Percentiles rank a stretch among this genome's conserved stretches.
Evolutionary conservation across 2,329 filamentous ascomycete genomes (phyloP).

Genomic region (Fusarium nodosum): DNA sequence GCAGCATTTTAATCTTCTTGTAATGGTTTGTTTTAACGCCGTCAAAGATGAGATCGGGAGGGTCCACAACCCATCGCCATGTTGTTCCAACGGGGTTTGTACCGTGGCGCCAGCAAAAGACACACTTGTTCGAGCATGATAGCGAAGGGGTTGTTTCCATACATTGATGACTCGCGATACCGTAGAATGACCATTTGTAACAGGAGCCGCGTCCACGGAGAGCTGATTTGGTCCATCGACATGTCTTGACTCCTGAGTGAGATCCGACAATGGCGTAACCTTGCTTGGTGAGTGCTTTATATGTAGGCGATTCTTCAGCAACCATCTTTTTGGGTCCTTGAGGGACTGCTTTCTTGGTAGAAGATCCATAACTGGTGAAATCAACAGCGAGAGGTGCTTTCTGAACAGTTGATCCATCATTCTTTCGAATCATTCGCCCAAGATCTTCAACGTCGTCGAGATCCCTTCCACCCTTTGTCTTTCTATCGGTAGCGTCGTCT

Average conservation of each 20-base stretch:
- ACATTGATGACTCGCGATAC: slow-evolving; percentile 94
- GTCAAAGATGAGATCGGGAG: slow-evolving; percentile 88
- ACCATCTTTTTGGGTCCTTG: slow-evolving; percentile 89
- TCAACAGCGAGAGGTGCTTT: slow-evolving; percentile 79
- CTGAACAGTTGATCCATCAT: slow-evolving; percentile 50
- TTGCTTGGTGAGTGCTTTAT: slow-evolving; percentile 91
- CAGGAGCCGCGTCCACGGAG: slow-evolving; percentile 93
- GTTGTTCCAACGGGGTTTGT: slow-evolving; percentile 97
- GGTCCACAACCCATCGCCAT: slow-evolving; percentile 96
- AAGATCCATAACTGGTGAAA: slow-evolving; percentile 80
- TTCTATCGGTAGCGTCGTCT: slow-evolving; percentile 58
- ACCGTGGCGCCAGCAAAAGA: slow-evolving; percentile 98
- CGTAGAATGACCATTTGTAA: slow-evolving; percentile 98
- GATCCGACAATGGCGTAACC: slow-evolving; percentile 96
- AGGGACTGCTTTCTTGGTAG: slow-evolving; percentile 59
- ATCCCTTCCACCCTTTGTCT: slow-evolving; percentile 53
- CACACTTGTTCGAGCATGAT: slow-evolving; percentile 97
- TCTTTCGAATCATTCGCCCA: slow-evolving; percentile 71
- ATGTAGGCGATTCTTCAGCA: slow-evolving; percentile 88
- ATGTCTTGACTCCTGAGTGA: slow-evolving; percentile 97
- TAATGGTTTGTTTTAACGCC: slow-evolving; percentile 94
- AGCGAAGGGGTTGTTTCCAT: slow-evolving; percentile 98
- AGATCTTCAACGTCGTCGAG: slow-evolving; percentile 90
- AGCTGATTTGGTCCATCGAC: slow-evolving; percentile 97
- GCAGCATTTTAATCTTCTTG: slow-evolving; percentile 97